Conservation (phyloP, 441 rosid species). For the Populus hybrid region DNA sequence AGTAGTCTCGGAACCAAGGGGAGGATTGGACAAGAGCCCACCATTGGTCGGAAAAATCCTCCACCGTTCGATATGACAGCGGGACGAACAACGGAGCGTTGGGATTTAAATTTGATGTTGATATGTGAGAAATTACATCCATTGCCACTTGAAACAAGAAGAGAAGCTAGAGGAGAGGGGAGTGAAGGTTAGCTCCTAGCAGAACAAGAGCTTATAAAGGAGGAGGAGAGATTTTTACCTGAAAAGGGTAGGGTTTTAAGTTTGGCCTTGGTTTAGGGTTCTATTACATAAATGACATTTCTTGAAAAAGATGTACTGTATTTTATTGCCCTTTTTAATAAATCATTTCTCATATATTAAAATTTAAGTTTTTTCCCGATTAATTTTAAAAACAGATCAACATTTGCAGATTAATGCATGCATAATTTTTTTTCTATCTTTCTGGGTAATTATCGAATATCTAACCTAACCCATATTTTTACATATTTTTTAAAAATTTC, state of each 20-base stretch:
- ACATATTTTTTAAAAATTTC: too few relatives aligned
- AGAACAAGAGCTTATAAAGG: not conserved
- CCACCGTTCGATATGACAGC: conserved; percentile 51
- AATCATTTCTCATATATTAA: too few relatives aligned
- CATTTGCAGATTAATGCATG: too few relatives aligned
- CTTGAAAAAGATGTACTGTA: not conserved
- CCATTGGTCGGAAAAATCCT: conserved; percentile 73
- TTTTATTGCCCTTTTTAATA: too few relatives aligned
- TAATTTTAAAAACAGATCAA: too few relatives aligned
- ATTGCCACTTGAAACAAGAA: conserved; percentile 19
- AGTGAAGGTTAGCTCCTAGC: not conserved
- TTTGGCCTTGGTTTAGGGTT: not conserved
- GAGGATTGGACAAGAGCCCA: conserved; percentile 57
- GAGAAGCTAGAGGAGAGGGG: not conserved
- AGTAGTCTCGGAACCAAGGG: conserved; percentile 64
- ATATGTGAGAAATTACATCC: conserved; percentile 33
- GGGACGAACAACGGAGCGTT: conserved; percentile 65
- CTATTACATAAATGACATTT: conserved; percentile 25
- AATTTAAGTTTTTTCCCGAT: too few relatives aligned
- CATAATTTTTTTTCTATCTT: too few relatives aligned
- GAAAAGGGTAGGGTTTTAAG: not conserved
- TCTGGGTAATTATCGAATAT: too few relatives aligned
- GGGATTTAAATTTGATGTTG: conserved; percentile 43
- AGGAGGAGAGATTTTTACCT: accelerated
- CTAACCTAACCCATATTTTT: too few relatives aligned